A percentile compares a stretch with the other conserved stretches of the same genome.
These are phyloP conservation scores for Hymenoscyphus occultus DNA, from an alignment of 2,329 filamentous ascomycete genomes.

Conservation along the genomic window DNA sequence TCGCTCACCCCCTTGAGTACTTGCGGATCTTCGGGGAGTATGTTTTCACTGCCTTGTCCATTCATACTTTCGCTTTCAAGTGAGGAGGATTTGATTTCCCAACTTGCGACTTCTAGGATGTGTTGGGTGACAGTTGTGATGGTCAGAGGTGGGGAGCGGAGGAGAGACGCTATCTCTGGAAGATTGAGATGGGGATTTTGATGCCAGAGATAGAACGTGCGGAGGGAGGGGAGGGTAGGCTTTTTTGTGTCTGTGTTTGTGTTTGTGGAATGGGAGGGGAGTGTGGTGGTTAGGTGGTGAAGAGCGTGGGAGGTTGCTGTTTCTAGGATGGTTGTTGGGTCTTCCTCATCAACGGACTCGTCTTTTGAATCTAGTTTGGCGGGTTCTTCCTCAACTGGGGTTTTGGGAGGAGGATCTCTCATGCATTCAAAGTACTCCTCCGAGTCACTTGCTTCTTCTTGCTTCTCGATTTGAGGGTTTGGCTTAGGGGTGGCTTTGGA, in stretches of 20 bases:
- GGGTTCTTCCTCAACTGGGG: background rate
- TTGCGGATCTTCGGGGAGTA: background rate
- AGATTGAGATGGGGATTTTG: conserved; percentile 48
- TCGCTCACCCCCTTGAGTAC: background rate
- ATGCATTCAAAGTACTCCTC: background rate
- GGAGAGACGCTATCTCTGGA: conserved; percentile 48
- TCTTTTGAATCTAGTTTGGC: background rate
- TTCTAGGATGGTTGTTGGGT: conserved; percentile 2
- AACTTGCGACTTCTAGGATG: conserved; percentile 53
- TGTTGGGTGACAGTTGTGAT: conserved; percentile 55
- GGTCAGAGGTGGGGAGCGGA: conserved; percentile 60
- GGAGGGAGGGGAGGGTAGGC: conserved; percentile 40
- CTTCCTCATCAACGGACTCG: background rate
- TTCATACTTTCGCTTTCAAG: background rate
- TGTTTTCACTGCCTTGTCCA: background rate
- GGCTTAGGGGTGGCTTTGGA: background rate
- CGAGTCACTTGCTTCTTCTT: background rate
- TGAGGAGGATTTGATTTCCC: conserved; percentile 36
- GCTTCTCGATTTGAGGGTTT: background rate
- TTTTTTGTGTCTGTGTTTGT: conserved; percentile 9
- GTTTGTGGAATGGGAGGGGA: conserved; percentile 28
- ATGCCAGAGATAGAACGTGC: conserved; percentile 65
- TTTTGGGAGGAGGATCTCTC: background rate
- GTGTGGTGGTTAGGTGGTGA: conserved; percentile 12
- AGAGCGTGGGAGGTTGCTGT: conserved; percentile 10